Percentiles rank a stretch among this genome's conserved stretches.
phyloP scores from a whole-genome alignment of 352 stramenopile genomes.

The Phytophthora citricola region DNA sequence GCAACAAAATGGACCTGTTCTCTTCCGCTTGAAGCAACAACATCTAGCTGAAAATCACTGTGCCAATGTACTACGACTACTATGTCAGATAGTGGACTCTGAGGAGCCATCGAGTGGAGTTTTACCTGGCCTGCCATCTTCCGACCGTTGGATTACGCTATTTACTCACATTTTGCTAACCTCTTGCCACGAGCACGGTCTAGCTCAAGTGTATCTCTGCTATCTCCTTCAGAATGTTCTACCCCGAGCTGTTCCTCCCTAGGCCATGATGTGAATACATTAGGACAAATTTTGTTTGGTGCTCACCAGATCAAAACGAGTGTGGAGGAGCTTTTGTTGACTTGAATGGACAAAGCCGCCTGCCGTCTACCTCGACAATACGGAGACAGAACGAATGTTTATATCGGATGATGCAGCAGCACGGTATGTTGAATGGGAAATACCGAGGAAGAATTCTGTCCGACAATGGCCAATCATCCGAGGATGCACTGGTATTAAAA shows the following conservation, averaged over 20 bases:
- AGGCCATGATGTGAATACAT: constrained; percentile 11
- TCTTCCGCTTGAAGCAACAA: constrained; percentile 52
- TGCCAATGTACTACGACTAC: constrained; percentile 39
- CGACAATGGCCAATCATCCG: background rate
- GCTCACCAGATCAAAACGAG: background rate
- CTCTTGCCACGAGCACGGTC: constrained; percentile 13
- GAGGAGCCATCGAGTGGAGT: background rate
- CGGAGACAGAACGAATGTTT: constrained; percentile 39
- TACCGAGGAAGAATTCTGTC: background rate
- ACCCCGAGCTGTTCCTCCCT: constrained; percentile 9
- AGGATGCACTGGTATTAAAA: background rate
- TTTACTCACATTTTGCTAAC: constrained; percentile 31
- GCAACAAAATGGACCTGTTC: constrained; percentile 29
- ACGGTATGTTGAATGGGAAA: constrained; percentile 13
- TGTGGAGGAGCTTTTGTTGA: constrained; percentile 18
- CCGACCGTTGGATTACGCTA: constrained; percentile 39
- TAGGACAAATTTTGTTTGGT: constrained; percentile 22
- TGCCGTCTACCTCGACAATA: constrained; percentile 3
- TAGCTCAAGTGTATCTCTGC: constrained; percentile 40
- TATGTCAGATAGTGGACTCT: constrained; percentile 38
- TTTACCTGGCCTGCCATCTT: constrained; percentile 11
- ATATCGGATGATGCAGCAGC: constrained; percentile 22
- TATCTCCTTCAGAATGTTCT: constrained; percentile 43
- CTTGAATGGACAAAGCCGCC: constrained; percentile 8
- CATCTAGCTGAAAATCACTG: constrained; percentile 36